These are phyloP conservation scores for maize (Zea mays) DNA, from an alignment of 176 grass and related monocot species.

Conservation along the genomic window Zm-B73-REFERENCE-NAM-5.0 NC_050096.1:235365501-235366000, in stretches of 20 bases:
- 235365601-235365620: slow-evolving; percentile 14
- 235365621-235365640: slow-evolving; percentile 11
- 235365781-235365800: neutral
- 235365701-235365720: neutral
- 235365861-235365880: neutral
- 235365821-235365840: neutral
- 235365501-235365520: too few relatives aligned
- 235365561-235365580: slow-evolving; percentile 4
- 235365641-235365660: neutral
- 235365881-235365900: neutral
- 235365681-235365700: too few relatives aligned
- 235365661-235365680: neutral
- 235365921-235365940: neutral
- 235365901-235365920: neutral
- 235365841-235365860: neutral
- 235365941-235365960: neutral
- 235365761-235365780: neutral
- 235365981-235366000: slow-evolving; percentile 20
- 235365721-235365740: neutral
- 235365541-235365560: slow-evolving; percentile 26
- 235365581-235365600: slow-evolving; percentile 6
- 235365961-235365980: slow-evolving; percentile 41
- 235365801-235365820: slow-evolving; percentile 20
- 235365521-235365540: neutral
- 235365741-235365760: neutral